Evolutionary conservation across 805 yeast species (phyloP), one percentile per base, ranked within the genome.

Genomic region (Starmerella sirachaensis): DNA sequence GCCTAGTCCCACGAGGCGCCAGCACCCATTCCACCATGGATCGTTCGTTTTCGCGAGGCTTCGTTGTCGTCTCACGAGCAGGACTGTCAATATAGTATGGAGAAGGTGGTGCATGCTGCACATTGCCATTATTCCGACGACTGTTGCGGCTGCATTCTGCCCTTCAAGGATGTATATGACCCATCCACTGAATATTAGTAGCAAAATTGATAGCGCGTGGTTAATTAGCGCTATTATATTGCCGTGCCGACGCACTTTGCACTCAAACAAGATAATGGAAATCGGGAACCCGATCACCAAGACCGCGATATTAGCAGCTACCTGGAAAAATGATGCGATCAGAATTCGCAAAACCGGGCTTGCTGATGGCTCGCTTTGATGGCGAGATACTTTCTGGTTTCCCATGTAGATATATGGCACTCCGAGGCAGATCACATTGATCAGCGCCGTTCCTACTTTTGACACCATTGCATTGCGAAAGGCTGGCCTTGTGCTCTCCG

Each of bases 1-100:
- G 41, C 94, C 94, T 60, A 82, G 64, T 55, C 85, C 83, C 37
- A 81, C 69, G 36, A 83, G 80, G 52, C 34, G 20, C 64, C 63
- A 59, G 13, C 37, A 35, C 1, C 62, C 63, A 3, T 48, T 38
- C 63, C 86, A 79, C 83, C 84, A 78, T 2, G 86, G 77, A 25
- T 69, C 54, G 49, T 77, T 80, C 0, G 81, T 59, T 70, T 78
- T 18, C 10, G 4, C 46, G 68, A 72, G 40, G 65, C 69, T 18
- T 47, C 68, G 68, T 50, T 83, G 94, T 33, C 78, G 65, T 6
- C 80, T 69, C 28, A 81, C 54, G 4, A 76, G 45, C 0, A 71
- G 31, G 1, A 70, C 61, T 0, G 73, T 69, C 4, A 74, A 37
- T 1, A 67, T 33, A 38, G 71, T 72, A 52, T 78, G 70, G 5